Evolutionary conservation across 148 eudicot genomes (phyloP), one percentile per base, ranked within the genome.

Genomic region (Fagopyrum tataricum): DNA sequence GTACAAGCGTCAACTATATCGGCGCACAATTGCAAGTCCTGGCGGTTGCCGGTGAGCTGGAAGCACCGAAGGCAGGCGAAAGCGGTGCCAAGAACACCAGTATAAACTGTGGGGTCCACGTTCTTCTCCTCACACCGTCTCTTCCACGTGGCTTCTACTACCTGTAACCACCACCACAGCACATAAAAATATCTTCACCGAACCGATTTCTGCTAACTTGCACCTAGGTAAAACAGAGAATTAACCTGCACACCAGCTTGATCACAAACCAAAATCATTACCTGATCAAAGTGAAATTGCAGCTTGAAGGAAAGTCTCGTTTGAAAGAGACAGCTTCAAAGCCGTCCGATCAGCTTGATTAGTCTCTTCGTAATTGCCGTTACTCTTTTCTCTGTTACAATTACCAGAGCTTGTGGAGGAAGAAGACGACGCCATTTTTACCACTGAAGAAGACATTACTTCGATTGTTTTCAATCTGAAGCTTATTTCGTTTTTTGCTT

Each of bases 11-110:
- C 81, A 66, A 83, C 88, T 13, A 90, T 87, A 71, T 87, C 84
- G 11, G 84, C 78, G 44, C 79, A 78, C 74, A 86, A 67, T 18
- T 71, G 71, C 86, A 90, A 76, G 76, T 90, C 91, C 17, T 31
- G 80, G 20, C 56, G 84, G 77, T 62, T 70, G 43, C 82, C 86
- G 72, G 87, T 90, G 67, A 84, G 80, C 76, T 81, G 83, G 59
- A 78, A 90, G 0, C 87, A 84, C 47, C 91, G 85, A 67, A 90
- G 74, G 80, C 88, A 86, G 71, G 88, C 79, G 76, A 87, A 79
- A 53, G 90, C 90, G 9, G 88, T 84, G 53, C 96, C 96, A 61
- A 90, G 79, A 77, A 90, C 37, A 15, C 96, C 96, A 37, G 86
- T 81, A 73, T 84, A 87, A 0, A 78, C 75, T 0, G 87, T 84